phyloP scores from a whole-genome alignment of 2,329 filamentous ascomycete genomes.

The Trichoderma brevicompactum region DNA sequence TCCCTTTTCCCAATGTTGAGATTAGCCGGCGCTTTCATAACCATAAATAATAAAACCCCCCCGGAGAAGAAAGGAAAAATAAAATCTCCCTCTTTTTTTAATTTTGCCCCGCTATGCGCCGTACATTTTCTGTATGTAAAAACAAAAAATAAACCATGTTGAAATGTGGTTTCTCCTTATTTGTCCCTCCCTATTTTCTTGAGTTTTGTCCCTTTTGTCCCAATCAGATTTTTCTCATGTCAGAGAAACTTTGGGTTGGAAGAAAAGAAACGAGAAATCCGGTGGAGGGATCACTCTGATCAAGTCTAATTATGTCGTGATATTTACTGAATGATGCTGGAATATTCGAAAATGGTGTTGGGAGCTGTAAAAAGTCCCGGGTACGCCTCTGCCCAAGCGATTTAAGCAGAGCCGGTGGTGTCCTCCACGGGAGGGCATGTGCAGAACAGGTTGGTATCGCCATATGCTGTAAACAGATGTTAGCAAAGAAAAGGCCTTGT shows the following conservation, averaged over 20 bases:
- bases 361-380: background rate
- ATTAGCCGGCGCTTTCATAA: conserved; percentile 31
- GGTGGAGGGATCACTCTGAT: background rate
- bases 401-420: conserved; percentile 42
- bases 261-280: conserved; percentile 23
- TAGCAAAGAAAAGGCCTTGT: background rate
- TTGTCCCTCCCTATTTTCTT: background rate
- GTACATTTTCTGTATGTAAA: background rate
- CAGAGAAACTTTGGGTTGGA: background rate
- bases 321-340: conserved; percentile 11
- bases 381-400: background rate
- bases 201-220: background rate
- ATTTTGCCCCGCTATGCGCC: conserved; percentile 18
- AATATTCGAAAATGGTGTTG: background rate
- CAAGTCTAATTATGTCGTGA: conserved; percentile 18
- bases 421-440: conserved; percentile 85
- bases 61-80: too few relatives aligned
- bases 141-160: conserved; percentile 35
- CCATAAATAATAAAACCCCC: background rate
- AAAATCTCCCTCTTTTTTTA: background rate
- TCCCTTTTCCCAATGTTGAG: conserved; percentile 34
- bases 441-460: conserved; percentile 92
- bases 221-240: background rate
- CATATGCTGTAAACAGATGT: conserved; percentile 64
- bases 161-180: conserved; percentile 30